phyloP scores from a whole-genome alignment of 169 alveolate species.

The Cryptosporidium andersoni region DNA sequence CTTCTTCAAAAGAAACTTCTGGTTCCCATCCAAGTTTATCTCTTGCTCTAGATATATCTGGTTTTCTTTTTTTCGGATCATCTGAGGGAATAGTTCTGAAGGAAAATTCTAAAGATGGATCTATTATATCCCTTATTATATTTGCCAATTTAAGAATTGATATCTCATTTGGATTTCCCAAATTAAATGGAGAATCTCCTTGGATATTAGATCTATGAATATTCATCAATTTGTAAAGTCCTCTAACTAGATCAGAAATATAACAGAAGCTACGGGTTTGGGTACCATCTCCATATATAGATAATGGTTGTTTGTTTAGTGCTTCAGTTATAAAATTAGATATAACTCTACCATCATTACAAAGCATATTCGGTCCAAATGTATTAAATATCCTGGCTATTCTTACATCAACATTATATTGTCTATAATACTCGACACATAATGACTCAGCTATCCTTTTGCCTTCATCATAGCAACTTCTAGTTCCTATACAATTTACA shows the following conservation, averaged over 20 bases:
- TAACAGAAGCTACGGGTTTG: constrained; percentile 83
- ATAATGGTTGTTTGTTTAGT: constrained; percentile 72
- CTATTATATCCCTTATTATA: constrained; percentile 72
- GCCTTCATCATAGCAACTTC: constrained; percentile 83
- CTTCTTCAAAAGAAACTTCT: constrained; percentile 70
- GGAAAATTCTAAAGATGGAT: constrained; percentile 13
- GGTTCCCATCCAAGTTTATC: constrained; percentile 76
- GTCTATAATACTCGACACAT: constrained; percentile 76
- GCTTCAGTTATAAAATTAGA: constrained; percentile 80
- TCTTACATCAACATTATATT: constrained; percentile 77
- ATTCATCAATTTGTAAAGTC: constrained; percentile 78
- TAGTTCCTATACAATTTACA: constrained; percentile 79
- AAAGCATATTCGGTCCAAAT: constrained; percentile 80
- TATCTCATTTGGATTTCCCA: constrained; percentile 82
- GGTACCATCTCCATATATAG: constrained; percentile 83
- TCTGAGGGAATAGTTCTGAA: constrained; percentile 74
- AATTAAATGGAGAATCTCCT: constrained; percentile 77
- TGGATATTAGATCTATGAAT: constrained; percentile 35
- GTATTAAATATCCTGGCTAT: constrained; percentile 81
- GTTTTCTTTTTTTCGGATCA: constrained; percentile 78
- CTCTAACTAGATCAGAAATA: constrained; percentile 81
- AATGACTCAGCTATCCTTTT: constrained; percentile 81
- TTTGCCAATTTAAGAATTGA: constrained; percentile 80
- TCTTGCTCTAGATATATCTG: constrained; percentile 76
- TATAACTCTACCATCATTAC: constrained; percentile 81